Percentiles rank a stretch among this genome's conserved stretches.
Conservation (phyloP, 2,329 filamentous ascomycete species). For the Fusarium ramigenum region DNA sequence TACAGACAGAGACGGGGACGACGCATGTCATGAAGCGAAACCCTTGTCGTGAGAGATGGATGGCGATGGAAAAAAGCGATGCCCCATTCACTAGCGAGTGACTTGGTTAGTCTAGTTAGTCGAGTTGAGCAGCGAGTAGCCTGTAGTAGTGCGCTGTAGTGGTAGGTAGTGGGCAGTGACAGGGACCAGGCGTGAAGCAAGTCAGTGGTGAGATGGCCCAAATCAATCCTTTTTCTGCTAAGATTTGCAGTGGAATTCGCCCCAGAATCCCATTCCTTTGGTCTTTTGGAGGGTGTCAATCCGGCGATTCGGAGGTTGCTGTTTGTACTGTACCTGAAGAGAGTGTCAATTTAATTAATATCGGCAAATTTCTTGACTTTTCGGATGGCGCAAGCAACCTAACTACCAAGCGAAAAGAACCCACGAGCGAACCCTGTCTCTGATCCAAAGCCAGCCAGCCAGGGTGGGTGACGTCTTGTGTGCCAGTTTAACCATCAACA, state of each 20-base stretch:
- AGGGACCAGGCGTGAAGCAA: conserved; percentile 44
- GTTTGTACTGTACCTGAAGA: not conserved
- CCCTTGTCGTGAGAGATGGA: conserved; percentile 38
- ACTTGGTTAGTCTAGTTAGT: not conserved
- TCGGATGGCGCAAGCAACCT: conserved; percentile 39
- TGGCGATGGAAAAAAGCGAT: conserved; percentile 34
- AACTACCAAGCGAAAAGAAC: conserved; percentile 19
- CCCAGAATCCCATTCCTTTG: conserved; percentile 30
- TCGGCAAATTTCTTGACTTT: conserved; percentile 23
- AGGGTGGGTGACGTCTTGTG: conserved; percentile 22
- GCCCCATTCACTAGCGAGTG: conserved; percentile 38
- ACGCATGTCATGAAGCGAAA: conserved; percentile 43
- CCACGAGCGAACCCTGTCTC: conserved; percentile 27
- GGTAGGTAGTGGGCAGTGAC: conserved; percentile 28
- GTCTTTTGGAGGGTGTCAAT: conserved; percentile 36
- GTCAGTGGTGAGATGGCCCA: conserved; percentile 38
- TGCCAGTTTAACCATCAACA: not conserved
- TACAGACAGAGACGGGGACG: conserved; percentile 17
- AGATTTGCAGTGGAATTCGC: conserved; percentile 45
- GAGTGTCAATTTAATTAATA: not conserved
- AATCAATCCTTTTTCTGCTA: conserved; percentile 36
- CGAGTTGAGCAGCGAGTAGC: not conserved
- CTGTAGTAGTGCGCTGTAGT: conserved; percentile 15
- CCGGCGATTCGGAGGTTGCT: conserved; percentile 17
- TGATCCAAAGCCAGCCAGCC: conserved; percentile 33